phyloP scores from a whole-genome alignment of 257 asterid species.

The Mitragyna speciosa region DNA sequence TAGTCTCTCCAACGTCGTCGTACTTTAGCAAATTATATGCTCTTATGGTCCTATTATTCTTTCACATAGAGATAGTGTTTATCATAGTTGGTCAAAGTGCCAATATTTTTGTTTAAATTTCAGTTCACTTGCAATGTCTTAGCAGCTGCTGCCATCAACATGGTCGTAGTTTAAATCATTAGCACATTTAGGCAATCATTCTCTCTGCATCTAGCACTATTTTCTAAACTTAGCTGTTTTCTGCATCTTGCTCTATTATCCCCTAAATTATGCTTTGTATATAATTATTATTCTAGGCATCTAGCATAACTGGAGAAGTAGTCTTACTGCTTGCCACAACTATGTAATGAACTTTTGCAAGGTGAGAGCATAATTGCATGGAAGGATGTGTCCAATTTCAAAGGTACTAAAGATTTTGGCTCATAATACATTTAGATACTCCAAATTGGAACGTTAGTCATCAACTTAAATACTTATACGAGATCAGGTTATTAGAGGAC shows the following conservation, averaged over 20 bases:
- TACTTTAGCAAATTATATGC: neutral
- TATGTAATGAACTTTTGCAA: neutral
- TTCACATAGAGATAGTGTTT: neutral
- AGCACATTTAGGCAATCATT: neutral
- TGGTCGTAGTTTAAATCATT: neutral
- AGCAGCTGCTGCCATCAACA: neutral
- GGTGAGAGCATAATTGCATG: neutral
- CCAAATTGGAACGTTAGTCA: neutral
- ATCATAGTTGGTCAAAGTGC: neutral
- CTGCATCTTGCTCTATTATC: neutral
- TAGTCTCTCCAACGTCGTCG: neutral
- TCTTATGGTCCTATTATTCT: neutral
- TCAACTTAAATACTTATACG: neutral
- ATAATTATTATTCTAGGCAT: neutral
- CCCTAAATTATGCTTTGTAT: neutral
- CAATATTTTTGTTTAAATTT: neutral
- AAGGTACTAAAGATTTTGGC: neutral
- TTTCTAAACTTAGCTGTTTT: neutral
- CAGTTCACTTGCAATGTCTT: neutral
- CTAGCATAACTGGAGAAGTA: neutral
- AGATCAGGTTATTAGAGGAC: neutral
- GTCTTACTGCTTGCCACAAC: neutral
- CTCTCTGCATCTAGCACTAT: neutral
- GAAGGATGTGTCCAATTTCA: neutral
- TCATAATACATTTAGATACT: neutral